Percentiles rank a stretch among this genome's conserved stretches.
These are phyloP conservation scores for Hibiscus tridactylites DNA, from an alignment of 345 rosid genomes.

Conservation along the genomic window DNA sequence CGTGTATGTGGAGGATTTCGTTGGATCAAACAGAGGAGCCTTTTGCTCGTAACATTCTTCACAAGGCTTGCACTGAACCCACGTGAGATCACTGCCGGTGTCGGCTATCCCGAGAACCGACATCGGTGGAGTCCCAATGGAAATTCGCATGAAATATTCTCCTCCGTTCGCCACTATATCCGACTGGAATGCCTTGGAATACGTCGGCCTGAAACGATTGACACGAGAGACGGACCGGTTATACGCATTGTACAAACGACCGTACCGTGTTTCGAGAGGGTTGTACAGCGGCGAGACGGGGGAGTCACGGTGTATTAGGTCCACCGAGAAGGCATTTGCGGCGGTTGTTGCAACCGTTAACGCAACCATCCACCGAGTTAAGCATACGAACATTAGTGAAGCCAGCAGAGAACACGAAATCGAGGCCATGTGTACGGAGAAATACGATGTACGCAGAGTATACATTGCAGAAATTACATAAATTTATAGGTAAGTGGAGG, in stretches of 20 bases:
- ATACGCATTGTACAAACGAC: slow-evolving; percentile 32
- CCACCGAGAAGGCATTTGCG: slow-evolving; percentile 18
- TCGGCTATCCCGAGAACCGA: slow-evolving; percentile 39
- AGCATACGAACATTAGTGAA: not conserved
- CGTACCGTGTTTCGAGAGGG: slow-evolving; percentile 20
- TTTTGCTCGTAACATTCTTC: slow-evolving; percentile 39
- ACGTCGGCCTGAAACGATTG: slow-evolving; percentile 15
- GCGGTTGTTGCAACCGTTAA: not conserved
- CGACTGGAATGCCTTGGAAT: slow-evolving; percentile 24
- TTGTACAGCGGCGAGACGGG: slow-evolving; percentile 42
- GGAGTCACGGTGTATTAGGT: slow-evolving; percentile 54
- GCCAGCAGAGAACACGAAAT: not conserved
- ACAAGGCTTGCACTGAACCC: slow-evolving; percentile 67
- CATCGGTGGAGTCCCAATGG: slow-evolving; percentile 45
- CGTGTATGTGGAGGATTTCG: slow-evolving; percentile 34
- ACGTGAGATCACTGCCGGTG: slow-evolving; percentile 55
- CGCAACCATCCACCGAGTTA: not conserved
- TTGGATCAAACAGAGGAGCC: slow-evolving; percentile 38
- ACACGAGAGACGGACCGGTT: slow-evolving; percentile 45
- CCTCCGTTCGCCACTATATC: slow-evolving; percentile 30
- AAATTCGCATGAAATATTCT: slow-evolving; percentile 47
- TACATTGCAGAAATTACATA: not conserved
- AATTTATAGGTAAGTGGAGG: not conserved
- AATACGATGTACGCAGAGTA: not conserved
- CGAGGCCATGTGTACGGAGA: not conserved